Base-by-base conservation (phyloP, 306 rosid genomes). In the Malus orientalis region DNA sequence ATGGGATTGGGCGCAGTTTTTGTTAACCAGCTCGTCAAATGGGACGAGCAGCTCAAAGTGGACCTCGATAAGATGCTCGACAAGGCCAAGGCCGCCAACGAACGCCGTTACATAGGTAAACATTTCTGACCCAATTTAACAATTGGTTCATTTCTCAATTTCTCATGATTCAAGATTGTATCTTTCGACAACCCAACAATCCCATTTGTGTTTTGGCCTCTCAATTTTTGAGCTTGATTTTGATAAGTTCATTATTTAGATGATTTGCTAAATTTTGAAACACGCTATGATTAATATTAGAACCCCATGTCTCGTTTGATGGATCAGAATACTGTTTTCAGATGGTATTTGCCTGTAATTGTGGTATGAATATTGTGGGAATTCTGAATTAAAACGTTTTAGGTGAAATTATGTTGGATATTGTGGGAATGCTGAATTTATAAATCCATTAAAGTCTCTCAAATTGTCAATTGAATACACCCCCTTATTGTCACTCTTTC, bases 71-170 rank as follows among this genome's bases (percentile, higher is more conserved):
- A 92, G 91, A 88, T 95, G 97, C 88, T 95, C 61, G 92, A 79
- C 5, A 90, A 87, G 75, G 97, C 97, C 85, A 95, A 90, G 70
- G 99, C 93, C 4, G 97, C 97, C 60, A 95, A 95, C 75, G 99
- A 95, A 82, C 92, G 99, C 82, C 97, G 97, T 69, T 95, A 92
- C 74, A 75, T 92, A 20, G 97, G 99, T 95, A 82, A 18, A 10
- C 47, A 44, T 64, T 70, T 42, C 54, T 20, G 0, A 19, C 47
- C 11, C 18, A 32, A 59, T 23, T 18, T 64, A 1, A 16, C 18
- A 32, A 8, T 64, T 32, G 20, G 3, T 64, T 64, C 6, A 18
- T 30, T 30, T 64, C 25, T 32, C 45, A 19, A 1, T 8, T 64
- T 64, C 12, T 1, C 12, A 18, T 32, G 30, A 3, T 33, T 16